These are phyloP conservation scores for Diutina mesorugosa DNA, from an alignment of 1,139 yeast species.

Conservation along the genomic window DNA sequence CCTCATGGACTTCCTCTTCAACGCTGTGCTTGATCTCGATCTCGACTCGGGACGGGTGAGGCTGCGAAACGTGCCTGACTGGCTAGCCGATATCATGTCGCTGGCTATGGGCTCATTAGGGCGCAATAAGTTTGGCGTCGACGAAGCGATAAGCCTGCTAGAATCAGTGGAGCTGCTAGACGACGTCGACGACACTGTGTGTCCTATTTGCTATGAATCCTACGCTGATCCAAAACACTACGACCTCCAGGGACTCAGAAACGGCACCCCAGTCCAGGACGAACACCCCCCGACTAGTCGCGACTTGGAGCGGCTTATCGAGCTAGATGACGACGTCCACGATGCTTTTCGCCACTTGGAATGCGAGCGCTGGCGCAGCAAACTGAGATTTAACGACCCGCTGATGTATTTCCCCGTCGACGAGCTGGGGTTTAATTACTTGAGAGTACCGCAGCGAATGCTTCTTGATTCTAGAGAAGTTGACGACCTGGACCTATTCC, in stretches of 20 bases:
- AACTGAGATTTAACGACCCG: slow-evolving; percentile 21
- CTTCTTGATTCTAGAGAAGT: slow-evolving; percentile 14
- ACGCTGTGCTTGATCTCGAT: slow-evolving; percentile 16
- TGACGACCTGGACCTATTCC: slow-evolving; percentile 18
- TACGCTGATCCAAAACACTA: slow-evolving; percentile 6
- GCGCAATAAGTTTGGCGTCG: slow-evolving; percentile 21
- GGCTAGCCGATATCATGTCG: slow-evolving; percentile 28
- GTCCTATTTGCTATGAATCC: slow-evolving; percentile 32
- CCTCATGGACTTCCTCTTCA: slow-evolving; percentile 5
- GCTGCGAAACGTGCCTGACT: slow-evolving; percentile 16
- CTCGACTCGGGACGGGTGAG: slow-evolving; percentile 12
- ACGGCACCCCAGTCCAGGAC: not conserved
- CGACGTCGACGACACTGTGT: slow-evolving; percentile 14
- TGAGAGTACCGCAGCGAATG: slow-evolving; percentile 22
- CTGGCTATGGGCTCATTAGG: slow-evolving; percentile 22
- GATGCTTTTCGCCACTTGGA: slow-evolving; percentile 1
- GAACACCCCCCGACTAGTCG: not conserved
- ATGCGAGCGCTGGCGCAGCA: slow-evolving; percentile 3
- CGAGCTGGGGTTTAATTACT: slow-evolving; percentile 15
- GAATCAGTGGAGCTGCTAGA: slow-evolving; percentile 12
- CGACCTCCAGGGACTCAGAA: not conserved
- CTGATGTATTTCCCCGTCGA: slow-evolving; percentile 26
- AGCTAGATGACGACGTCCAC: not conserved
- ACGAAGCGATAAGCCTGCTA: slow-evolving; percentile 26
- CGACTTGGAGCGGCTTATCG: not conserved